Base-by-base conservation (phyloP, 2,329 filamentous ascomycete genomes). In the Lachnellula occidentalis region DNA sequence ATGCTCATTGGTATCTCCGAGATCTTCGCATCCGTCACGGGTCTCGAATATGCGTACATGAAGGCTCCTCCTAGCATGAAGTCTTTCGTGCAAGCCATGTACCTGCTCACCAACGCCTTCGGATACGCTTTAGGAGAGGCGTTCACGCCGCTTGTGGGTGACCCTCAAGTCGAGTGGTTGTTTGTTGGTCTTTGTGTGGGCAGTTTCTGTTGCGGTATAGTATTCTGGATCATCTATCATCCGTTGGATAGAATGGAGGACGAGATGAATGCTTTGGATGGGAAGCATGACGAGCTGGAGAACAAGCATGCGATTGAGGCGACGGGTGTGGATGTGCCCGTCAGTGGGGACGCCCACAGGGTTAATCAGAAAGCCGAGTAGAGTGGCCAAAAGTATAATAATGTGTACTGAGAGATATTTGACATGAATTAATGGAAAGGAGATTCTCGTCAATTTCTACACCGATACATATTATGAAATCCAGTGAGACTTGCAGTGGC, bases 51-150 rank as follows among this genome's bases (percentile, higher is more conserved):
- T 60, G 87, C 88, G 43, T 91, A 85, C 73, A 86, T 84, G 68
- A 89, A 90, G 72, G 86, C 87, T 0, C 88, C 87, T 34, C 82
- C 79, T 64, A 89, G 88, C 73, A 91, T 92, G 88, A 85, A 86
- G 61, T 87, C 83, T 1, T 78, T 91, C 27, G 85, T 91, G 7
- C 78, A 80, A 69, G 81, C 82, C 19, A 76, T 90, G 64, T 85
- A 85, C 66, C 76, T 90, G 34, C 82, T 87, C 73, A 89, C 79
- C 60, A 81, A 77, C 53, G 81, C 81, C 0, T 73, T 85, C 57
- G 79, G 78, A 4, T 76, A 75, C 37, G 80, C 80, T 2, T 61
- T 78, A 6, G 72, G 72, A 27, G 70, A 76, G 59, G 74, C 75
- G 0, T 58, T 78, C 21, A 69, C 72, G 21, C 73, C 74, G 0